These are phyloP conservation scores for Trichoderma koningii DNA, from an alignment of 2,329 filamentous ascomycete species.

Conservation along the genomic window DNA sequence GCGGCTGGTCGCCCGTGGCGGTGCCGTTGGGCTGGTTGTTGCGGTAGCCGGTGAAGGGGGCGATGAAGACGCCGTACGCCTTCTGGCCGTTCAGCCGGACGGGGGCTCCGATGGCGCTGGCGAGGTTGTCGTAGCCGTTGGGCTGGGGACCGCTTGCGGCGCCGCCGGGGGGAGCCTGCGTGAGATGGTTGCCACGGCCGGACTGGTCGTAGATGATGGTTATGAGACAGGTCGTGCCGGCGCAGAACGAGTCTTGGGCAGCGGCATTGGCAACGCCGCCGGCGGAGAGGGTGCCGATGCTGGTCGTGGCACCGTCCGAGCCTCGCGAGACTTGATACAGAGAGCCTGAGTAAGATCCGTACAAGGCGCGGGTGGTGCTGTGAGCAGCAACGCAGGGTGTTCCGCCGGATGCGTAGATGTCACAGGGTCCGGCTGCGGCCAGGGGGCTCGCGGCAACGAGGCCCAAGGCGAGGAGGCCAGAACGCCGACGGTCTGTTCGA, in stretches of 20 bases:
- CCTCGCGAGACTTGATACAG: slow-evolving; percentile 18
- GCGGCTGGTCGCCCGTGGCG: background rate
- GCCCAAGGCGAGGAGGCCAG: background rate
- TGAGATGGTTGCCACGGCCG: slow-evolving; percentile 13
- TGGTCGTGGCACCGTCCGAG: slow-evolving; percentile 9
- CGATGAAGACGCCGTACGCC: slow-evolving; percentile 21
- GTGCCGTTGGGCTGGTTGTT: slow-evolving; percentile 6
- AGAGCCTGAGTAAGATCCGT: background rate
- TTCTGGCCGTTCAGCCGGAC: slow-evolving; percentile 18
- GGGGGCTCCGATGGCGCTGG: slow-evolving; percentile 9
- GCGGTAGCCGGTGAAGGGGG: slow-evolving; percentile 10
- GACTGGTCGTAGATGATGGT: slow-evolving; percentile 19
- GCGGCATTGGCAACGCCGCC: slow-evolving; percentile 21
- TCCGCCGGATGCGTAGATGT: slow-evolving; percentile 14
- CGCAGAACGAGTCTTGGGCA: slow-evolving; percentile 20
- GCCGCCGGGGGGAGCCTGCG: slow-evolving; percentile 7
- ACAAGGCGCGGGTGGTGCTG: slow-evolving; percentile 19
- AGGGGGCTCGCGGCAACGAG: background rate
- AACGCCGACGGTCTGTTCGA: background rate
- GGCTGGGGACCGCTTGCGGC: slow-evolving; percentile 1
- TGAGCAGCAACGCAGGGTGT: slow-evolving; percentile 20
- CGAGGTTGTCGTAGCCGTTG: background rate
- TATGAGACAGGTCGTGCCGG: slow-evolving; percentile 17
- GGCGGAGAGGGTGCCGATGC: background rate
- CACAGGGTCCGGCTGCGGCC: slow-evolving; percentile 3